These are phyloP conservation scores for Scutellaria baicalensis DNA, from an alignment of 257 asterid genomes.

Conservation along the genomic window DNA sequence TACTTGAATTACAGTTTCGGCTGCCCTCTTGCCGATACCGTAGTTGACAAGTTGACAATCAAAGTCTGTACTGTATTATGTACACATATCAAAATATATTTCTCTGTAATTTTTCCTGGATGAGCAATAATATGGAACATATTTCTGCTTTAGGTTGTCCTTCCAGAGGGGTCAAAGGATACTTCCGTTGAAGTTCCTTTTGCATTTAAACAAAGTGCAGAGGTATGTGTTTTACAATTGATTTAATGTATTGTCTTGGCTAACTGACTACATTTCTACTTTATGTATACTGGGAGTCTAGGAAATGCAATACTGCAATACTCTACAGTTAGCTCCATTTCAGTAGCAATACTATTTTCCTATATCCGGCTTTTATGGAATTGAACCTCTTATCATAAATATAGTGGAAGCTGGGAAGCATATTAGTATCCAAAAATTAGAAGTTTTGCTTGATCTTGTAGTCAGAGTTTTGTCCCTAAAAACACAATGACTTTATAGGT, in stretches of 20 bases:
- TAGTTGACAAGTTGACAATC: slow-evolving; percentile 79
- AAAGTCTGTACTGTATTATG: slow-evolving; percentile 43
- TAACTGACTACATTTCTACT: neutral
- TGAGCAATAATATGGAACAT: slow-evolving; percentile 14
- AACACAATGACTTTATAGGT: neutral
- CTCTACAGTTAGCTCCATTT: neutral
- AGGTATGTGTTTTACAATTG: slow-evolving; percentile 43
- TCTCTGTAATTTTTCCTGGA: neutral
- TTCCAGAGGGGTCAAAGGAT: slow-evolving; percentile 91
- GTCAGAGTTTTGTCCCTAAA: neutral
- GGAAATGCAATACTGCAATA: neutral
- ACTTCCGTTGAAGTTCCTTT: slow-evolving; percentile 69
- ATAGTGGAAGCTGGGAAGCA: neutral
- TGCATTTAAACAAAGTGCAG: slow-evolving; percentile 55
- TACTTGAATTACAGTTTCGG: slow-evolving; percentile 91
- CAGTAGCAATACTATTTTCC: neutral
- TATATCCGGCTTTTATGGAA: neutral
- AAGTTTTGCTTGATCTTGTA: neutral
- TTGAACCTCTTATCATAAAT: neutral
- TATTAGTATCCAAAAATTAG: neutral
- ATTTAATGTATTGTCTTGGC: neutral
- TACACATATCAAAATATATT: neutral
- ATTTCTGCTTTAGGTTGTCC: slow-evolving; percentile 61
- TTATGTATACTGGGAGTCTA: neutral
- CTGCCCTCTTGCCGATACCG: slow-evolving; percentile 76